These are phyloP conservation scores for Aspergillus cavernicola DNA, from an alignment of 495 filamentous ascomycete genomes.

Conservation along the genomic window DNA sequence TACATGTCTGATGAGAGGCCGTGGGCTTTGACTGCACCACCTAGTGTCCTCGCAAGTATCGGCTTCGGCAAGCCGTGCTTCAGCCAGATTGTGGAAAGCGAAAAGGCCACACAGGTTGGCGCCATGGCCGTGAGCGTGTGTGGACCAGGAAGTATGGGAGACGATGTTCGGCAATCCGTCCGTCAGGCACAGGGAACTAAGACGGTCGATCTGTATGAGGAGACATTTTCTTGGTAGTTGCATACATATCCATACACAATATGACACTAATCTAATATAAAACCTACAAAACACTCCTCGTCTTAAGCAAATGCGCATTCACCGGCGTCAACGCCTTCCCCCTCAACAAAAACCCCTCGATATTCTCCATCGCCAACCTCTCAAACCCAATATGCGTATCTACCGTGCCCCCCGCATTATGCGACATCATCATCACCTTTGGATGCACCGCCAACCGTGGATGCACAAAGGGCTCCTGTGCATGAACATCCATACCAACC, in stretches of 20 bases:
- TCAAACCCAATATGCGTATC: slow-evolving; percentile 73
- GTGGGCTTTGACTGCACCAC: slow-evolving; percentile 30
- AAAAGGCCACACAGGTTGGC: slow-evolving; percentile 37
- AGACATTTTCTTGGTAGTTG: slow-evolving; percentile 43
- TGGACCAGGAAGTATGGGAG: slow-evolving; percentile 41
- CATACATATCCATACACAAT: background rate
- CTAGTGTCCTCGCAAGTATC: slow-evolving; percentile 29
- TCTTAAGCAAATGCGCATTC: slow-evolving; percentile 52
- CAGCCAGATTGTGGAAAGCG: slow-evolving; percentile 28
- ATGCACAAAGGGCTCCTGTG: slow-evolving; percentile 45
- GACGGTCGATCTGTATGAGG: slow-evolving; percentile 41
- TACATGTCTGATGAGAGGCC: slow-evolving; percentile 21
- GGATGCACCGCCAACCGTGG: slow-evolving; percentile 47
- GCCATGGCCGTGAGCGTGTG: slow-evolving; percentile 47
- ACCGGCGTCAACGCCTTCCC: slow-evolving; percentile 60
- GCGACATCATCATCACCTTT: slow-evolving; percentile 60
- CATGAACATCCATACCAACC: slow-evolving; percentile 68
- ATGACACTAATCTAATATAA: background rate
- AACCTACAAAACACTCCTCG: slow-evolving; percentile 17
- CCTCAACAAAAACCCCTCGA: slow-evolving; percentile 54
- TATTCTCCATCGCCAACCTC: slow-evolving; percentile 68
- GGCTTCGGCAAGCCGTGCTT: slow-evolving; percentile 35
- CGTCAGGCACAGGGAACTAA: slow-evolving; percentile 32
- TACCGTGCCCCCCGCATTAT: slow-evolving; percentile 69
- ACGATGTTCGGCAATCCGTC: slow-evolving; percentile 40